These are phyloP conservation scores for Penicillium macrosclerotiorum DNA, from an alignment of 495 filamentous ascomycete species.

Conservation along the genomic window DNA sequence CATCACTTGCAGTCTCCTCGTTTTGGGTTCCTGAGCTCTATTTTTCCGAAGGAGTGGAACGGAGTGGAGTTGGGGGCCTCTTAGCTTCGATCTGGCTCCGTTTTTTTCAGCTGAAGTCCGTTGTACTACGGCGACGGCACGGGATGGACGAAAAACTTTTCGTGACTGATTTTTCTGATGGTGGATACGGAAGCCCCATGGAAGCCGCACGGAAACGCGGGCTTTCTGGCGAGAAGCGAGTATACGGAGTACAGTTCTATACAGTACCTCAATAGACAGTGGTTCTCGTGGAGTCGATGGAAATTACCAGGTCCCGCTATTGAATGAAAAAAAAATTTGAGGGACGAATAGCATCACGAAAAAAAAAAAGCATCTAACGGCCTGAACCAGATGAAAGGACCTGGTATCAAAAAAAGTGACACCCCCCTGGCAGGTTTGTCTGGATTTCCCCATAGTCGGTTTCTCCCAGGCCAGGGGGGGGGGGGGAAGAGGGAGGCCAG, in stretches of 20 bases:
- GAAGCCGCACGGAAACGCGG: conserved; percentile 17
- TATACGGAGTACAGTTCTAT: not conserved
- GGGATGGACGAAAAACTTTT: conserved; percentile 9
- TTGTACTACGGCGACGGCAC: conserved; percentile 21
- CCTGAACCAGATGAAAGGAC: too few relatives aligned
- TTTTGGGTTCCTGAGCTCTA: conserved; percentile 26
- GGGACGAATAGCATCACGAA: not conserved
- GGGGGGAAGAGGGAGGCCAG: not conserved
- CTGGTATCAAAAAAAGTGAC: too few relatives aligned
- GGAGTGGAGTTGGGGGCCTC: conserved; percentile 19
- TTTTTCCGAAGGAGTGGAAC: conserved; percentile 37
- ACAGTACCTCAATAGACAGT: not conserved
- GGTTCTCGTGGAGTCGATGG: not conserved
- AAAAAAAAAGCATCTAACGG: too few relatives aligned
- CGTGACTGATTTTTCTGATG: conserved; percentile 2
- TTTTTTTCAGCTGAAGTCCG: conserved; percentile 21
- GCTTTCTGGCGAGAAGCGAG: conserved; percentile 1
- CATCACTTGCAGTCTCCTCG: conserved; percentile 26
- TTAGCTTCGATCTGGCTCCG: conserved; percentile 37
- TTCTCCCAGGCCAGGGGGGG: conserved; percentile 6
- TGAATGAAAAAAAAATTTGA: too few relatives aligned
- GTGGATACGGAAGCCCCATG: conserved; percentile 26
- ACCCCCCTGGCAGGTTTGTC: too few relatives aligned
- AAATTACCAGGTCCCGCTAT: too few relatives aligned
- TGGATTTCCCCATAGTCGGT: conserved; percentile 11